Base-by-base conservation (phyloP, 1,284 basidiomycete genomes). In the Papiliotrema terrestris region DNA sequence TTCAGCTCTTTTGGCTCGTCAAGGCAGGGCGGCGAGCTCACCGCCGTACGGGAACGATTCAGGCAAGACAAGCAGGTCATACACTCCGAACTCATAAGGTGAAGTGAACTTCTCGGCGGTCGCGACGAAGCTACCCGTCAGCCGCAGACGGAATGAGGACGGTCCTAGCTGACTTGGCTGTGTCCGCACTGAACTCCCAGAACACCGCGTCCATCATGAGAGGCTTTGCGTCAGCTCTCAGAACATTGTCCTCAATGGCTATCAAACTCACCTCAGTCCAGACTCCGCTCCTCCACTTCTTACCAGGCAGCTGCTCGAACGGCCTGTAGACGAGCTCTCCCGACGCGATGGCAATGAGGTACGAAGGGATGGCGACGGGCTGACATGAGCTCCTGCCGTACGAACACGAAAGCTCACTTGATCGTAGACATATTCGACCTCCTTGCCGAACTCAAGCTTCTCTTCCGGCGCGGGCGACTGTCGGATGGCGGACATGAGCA, bases 1-100 rank as follows among this genome's bases (percentile, higher is more conserved):
- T 14, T 19, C 49, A 44, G 42, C 25, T 11, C 54, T 14, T 3
- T 44, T 53, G 26, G 52, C 26, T 20, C 20, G 35, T 13, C 11
- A 8, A 15, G 29, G 36, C 25, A 2, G 25, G 13, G 51, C 13
- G 11, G 17, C 62, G 80, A 17, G 44, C 90, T 90, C 88, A 61
- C 90, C 89, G 37, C 89, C 89, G 71, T 89, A 97, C 0, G 94
- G 94, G 81, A 97, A 98, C 0, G 89, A 89, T 15, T 91, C 88
- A 0, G 95, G 95, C 8, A 97, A 80, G n/a, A 98, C 88, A 29
- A 98, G 80, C 8, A 94, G 78, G 73, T 97, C 93, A 69, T 93
- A 97, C 2, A 93, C 86, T 1, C 89, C 88, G 78, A 95, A 98
- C 47, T 81, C 80, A 75, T 98, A 98, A 0, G 83, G 80, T 0